Evolutionary conservation across 495 filamentous ascomycete genomes (phyloP), one percentile per base, ranked within the genome.

Genomic region (Clohesyomyces aquaticus): DNA sequence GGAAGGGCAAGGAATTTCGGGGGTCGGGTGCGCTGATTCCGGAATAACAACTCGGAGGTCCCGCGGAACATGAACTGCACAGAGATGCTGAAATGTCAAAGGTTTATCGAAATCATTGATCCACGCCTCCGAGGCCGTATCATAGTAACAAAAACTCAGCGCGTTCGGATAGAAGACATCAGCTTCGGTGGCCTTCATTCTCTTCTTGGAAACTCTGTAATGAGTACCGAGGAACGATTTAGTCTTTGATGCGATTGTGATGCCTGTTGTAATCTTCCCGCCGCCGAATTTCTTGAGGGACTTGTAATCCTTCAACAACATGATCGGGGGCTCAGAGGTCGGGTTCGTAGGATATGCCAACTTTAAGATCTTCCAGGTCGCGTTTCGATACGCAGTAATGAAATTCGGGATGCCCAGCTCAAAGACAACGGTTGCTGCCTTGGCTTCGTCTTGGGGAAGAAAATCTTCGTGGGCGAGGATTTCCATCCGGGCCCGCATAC

Each of bases 151-250:
- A 57, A 75, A 73, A 16, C 71, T 66, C 25, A 74, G 61, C 38
- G 63, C 73, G n/a, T 63, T 58, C 1, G 76, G 72, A 1, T 69
- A 61, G 51, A 71, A 59, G 14, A 78, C 58, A 21, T 76, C 46
- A 25, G 42, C 25, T 21, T 71, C 66, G 4, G 66, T 64, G 25
- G 74, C 61, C 12, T 51, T 58, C 43, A 65, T 58, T 59, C 29
- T 61, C 47, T 16, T 21, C 78, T 29, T 81, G 63, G 23, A 28
- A 19, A 41, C 66, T 45, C 68, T 70, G 66, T 72, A 79, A 55
- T 79, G 77, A 4, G 77, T 73, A 9, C 57, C 43, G 0, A 69
- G 32, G 55, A 77, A 77, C 0, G 75, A 72, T 59, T 79, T 79
- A 2, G 48, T 73, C 50, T 49, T 63, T 25, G 77, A 79, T 18